These are phyloP conservation scores for Pestalotiopsis sp. DNA, from an alignment of 2,329 filamentous ascomycete genomes.

Conservation along the genomic window DNA sequence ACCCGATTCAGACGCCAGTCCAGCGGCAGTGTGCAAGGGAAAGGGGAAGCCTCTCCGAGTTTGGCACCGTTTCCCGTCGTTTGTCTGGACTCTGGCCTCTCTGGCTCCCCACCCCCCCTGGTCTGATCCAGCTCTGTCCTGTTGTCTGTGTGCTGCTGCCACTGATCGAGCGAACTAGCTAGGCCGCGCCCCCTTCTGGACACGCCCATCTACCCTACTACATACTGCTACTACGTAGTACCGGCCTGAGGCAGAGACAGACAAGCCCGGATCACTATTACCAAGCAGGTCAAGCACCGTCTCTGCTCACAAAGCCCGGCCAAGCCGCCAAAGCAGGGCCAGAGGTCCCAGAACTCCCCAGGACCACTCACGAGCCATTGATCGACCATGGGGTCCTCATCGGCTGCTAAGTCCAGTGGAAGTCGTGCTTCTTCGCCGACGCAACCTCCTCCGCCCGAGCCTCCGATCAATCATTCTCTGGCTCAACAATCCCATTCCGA, in stretches of 20 bases:
- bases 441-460: slow-evolving; percentile 9
- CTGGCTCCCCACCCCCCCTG: not conserved
- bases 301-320: not conserved
- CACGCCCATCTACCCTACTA: not conserved
- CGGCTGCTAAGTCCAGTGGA: slow-evolving; percentile 10
- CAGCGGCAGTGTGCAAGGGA: not conserved
- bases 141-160: not conserved
- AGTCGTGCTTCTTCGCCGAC: slow-evolving; percentile 14
- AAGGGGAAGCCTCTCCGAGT: slow-evolving; percentile 6
- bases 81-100: not conserved
- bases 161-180: not conserved
- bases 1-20: not conserved
- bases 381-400: slow-evolving; percentile 16
- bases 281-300: slow-evolving; percentile 8
- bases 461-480: slow-evolving; percentile 11
- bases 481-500: not conserved
- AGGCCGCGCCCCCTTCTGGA: not conserved
- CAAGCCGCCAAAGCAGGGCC: slow-evolving; percentile 3
- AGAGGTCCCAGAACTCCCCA: not conserved
- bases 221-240: not conserved
- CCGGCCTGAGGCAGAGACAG: slow-evolving; percentile 10
- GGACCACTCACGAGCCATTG: slow-evolving; percentile 13
- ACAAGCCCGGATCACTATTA: not conserved
- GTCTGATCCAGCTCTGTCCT: not conserved
- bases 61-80: not conserved